Conservation (phyloP, 345 rosid species). For the Salix caprea region DNA sequence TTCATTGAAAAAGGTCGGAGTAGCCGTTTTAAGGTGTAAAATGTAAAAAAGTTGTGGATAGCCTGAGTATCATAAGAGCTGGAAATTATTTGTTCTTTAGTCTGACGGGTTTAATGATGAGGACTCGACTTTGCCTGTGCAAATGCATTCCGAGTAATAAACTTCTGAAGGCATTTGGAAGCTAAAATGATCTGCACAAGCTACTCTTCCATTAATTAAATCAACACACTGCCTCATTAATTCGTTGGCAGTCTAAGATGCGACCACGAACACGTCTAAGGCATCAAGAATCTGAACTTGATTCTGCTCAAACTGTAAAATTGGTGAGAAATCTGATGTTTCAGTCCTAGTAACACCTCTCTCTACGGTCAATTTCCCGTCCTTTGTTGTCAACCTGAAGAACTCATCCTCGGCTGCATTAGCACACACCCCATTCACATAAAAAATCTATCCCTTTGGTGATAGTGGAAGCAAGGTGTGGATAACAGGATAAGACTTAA, state of each 20-base stretch:
- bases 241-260: background rate
- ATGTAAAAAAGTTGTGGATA: background rate
- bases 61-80: background rate
- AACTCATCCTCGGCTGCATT: conserved; percentile 94
- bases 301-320: conserved; percentile 91
- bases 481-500: conserved; percentile 79
- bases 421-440: conserved; percentile 72
- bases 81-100: background rate
- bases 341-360: conserved; percentile 60
- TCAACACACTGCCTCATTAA: background rate
- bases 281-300: conserved; percentile 96
- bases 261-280: conserved; percentile 11
- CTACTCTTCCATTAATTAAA: background rate
- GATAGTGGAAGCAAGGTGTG: conserved; percentile 86
- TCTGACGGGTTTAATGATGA: background rate
- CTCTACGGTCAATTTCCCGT: conserved; percentile 82
- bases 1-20: background rate
- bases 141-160: background rate
- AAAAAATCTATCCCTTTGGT: conserved; percentile 88
- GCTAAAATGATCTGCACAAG: background rate
- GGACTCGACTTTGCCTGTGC: background rate
- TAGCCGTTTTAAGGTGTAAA: background rate
- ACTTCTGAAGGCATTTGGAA: background rate
- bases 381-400: conserved; percentile 85
- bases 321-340: conserved; percentile 62